Evolutionary conservation across 176 grass and related monocot genomes (phyloP), one percentile per base, ranked within the genome.

Genomic region (Ampelocalamus luodianensis): DNA sequence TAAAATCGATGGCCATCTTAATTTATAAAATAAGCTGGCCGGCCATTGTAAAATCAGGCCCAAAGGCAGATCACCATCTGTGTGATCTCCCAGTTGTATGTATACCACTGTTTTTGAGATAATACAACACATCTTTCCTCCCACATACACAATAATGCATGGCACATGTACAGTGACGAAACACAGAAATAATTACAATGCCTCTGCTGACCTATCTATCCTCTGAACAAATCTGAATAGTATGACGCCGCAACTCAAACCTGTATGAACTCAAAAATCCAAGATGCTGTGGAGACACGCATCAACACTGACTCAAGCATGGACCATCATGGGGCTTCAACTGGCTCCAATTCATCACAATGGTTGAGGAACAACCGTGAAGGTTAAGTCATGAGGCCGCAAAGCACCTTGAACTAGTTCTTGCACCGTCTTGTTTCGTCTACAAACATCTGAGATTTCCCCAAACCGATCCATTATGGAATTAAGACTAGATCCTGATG

Each of bases 371-470:
- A 71, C 88, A 24, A 81, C 43, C 8, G 71, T 79, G 34, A 99
- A 92, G 65, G 76, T 86, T 50, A 92, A 82, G 45, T 99, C 97
- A 46, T 92, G 97, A 79, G 97, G 97, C 83, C 87, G 91, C 76
- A 99, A 87, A 86, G 93, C 91, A 81, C 86, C 90, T 82, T 99
- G 93, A 72, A 96, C 97, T 7, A 99, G 86, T 53, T 96, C 96
- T 83, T 99, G 96, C 55, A 99, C 93, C 1, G 92, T 85, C 76
- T 87, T 88, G 76, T 94, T 99, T 71, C 96, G 83, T 62, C 90
- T 86, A 83, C 96, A 96, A 73, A 99, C 96, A 67, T 94, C 93
- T 72, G 96, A 99, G 68, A 99, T 88, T 81, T 99, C 96, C 38
- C 85, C 91, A 61, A 92, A 82, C 76, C 64, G 90, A 36, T 87